Conservation (phyloP, 345 rosid species). For the Eucalyptus albens region DNA sequence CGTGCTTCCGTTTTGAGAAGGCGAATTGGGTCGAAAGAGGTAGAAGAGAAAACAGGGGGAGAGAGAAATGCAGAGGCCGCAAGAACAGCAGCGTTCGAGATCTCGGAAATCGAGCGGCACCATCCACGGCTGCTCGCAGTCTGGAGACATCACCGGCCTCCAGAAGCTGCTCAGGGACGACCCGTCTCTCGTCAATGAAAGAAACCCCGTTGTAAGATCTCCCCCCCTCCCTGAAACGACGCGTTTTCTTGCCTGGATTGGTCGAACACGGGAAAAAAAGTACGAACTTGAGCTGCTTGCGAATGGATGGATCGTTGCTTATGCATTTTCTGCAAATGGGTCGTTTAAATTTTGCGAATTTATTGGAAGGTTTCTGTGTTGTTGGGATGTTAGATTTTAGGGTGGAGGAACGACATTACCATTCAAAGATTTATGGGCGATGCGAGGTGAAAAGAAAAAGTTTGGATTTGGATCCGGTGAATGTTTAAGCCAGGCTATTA, state of each 20-base stretch:
- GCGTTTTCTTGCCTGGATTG: background rate
- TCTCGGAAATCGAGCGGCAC: slow-evolving; percentile 51
- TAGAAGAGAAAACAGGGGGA: background rate
- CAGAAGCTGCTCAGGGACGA: slow-evolving; percentile 59
- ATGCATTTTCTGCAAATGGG: background rate
- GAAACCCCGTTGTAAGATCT: slow-evolving; percentile 76
- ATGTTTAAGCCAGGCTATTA: background rate
- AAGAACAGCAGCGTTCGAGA: slow-evolving; percentile 52
- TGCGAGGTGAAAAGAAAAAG: background rate
- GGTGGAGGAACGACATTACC: background rate
- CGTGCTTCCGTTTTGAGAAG: background rate
- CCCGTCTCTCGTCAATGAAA: slow-evolving; percentile 73
- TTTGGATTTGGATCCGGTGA: background rate
- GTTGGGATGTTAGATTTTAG: background rate
- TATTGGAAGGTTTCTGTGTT: background rate
- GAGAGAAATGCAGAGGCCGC: slow-evolving; percentile 38
- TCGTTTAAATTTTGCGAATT: background rate
- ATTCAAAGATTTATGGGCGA: background rate
- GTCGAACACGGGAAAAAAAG: background rate
- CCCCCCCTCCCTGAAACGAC: background rate
- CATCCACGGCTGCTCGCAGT: slow-evolving; percentile 77
- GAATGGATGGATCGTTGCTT: background rate
- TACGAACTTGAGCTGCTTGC: background rate
- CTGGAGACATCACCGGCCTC: slow-evolving; percentile 63
- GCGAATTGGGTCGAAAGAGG: background rate